Conservation (phyloP, 176 grass and related monocot genomes). For the Oryza glumipatula region DNA sequence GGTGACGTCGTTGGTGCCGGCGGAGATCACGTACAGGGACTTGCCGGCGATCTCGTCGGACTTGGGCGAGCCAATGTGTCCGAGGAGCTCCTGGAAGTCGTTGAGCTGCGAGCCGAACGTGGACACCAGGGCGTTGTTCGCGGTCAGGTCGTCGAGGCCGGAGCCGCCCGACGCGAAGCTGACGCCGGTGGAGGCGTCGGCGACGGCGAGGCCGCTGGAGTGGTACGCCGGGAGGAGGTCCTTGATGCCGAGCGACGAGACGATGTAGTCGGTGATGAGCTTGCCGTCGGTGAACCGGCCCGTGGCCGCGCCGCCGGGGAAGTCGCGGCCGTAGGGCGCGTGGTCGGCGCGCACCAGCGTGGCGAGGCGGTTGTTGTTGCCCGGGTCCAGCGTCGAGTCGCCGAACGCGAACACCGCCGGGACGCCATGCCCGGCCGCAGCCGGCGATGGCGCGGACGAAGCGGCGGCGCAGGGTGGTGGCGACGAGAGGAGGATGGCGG, state of each 20-base stretch:
- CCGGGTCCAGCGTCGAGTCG: constrained; percentile 77
- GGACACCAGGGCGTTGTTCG: constrained; percentile 25
- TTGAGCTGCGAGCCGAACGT: constrained; percentile 50
- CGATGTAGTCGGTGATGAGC: constrained; percentile 70
- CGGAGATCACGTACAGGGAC: constrained; percentile 50
- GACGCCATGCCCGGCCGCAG: constrained; percentile 19
- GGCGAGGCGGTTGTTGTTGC: constrained; percentile 69
- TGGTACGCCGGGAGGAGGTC: constrained; percentile 57
- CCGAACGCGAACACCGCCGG: constrained; percentile 74
- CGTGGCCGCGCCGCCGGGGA: constrained; percentile 48
- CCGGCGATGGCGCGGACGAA: background rate
- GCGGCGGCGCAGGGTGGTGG: background rate
- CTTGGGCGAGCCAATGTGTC: constrained; percentile 30
- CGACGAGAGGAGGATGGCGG: constrained; percentile 9
- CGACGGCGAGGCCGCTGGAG: constrained; percentile 2
- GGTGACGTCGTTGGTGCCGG: constrained; percentile 68
- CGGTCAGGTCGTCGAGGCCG: constrained; percentile 70
- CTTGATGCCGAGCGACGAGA: constrained; percentile 59
- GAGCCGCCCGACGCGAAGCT: constrained; percentile 75
- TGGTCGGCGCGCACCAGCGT: constrained; percentile 66
- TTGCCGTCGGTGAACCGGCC: constrained; percentile 74
- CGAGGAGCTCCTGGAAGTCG: constrained; percentile 50
- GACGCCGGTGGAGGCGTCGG: constrained; percentile 52
- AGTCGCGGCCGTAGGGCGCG: constrained; percentile 66
- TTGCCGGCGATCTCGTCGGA: constrained; percentile 44